phyloP scores from a whole-genome alignment of 2,329 filamentous ascomycete species.

The Diplocarpon mali region DNA sequence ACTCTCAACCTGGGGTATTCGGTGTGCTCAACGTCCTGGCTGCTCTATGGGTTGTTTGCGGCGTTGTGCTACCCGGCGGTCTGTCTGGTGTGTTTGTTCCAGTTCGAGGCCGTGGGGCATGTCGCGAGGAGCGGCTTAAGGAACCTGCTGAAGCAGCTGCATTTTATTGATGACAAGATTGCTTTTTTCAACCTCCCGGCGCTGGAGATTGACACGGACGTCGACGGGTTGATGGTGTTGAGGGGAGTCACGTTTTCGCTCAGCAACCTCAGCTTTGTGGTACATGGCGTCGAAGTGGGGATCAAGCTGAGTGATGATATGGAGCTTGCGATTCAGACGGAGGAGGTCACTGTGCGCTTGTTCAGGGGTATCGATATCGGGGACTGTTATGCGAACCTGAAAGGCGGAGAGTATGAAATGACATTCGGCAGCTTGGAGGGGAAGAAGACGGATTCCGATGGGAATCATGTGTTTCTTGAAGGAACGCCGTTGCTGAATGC shows the following conservation, averaged over 20 bases:
- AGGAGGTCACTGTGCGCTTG: conserved; percentile 36
- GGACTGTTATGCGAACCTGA: conserved; percentile 43
- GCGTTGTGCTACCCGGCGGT: conserved; percentile 32
- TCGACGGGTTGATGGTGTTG: conserved; percentile 40
- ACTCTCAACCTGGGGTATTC: conserved; percentile 36
- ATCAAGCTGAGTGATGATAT: conserved; percentile 41
- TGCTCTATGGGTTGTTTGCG: conserved; percentile 35
- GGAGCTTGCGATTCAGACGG: conserved; percentile 39
- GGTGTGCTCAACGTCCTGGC: conserved; percentile 40
- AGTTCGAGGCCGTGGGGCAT: conserved; percentile 28
- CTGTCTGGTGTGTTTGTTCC: conserved; percentile 34
- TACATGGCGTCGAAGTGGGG: conserved; percentile 42
- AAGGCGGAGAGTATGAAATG: conserved; percentile 40
- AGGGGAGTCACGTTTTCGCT: conserved; percentile 41
- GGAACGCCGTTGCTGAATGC: conserved; percentile 36
- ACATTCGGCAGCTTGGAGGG: conserved; percentile 33
- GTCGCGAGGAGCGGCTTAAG: conserved; percentile 28
- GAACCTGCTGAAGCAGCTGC: conserved; percentile 28
- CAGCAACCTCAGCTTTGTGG: conserved; percentile 37
- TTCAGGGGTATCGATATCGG: conserved; percentile 40
- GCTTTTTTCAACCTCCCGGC: conserved; percentile 33
- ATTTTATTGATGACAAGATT: conserved; percentile 41
- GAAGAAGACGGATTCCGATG: conserved; percentile 28
- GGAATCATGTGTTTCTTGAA: conserved; percentile 31
- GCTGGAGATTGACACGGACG: conserved; percentile 42